Evolutionary conservation across 2,329 filamentous ascomycete genomes (phyloP), one percentile per base, ranked within the genome.

Genomic region (Helicocarpus griseus): DNA sequence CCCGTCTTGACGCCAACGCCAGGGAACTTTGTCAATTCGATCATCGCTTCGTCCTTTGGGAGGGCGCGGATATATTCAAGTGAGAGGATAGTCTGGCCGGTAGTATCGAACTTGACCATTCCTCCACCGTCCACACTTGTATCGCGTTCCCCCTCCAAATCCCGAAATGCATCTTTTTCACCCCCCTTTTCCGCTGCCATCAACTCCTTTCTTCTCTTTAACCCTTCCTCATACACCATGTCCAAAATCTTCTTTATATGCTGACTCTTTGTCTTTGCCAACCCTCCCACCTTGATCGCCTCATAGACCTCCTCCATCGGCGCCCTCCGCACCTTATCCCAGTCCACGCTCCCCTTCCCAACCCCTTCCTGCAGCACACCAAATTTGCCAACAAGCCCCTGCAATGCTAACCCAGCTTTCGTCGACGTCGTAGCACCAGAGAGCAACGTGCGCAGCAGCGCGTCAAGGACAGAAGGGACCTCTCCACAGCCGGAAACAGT

Each of bases 211-310:
- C 73, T 74, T 9, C 80, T 76, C n/a, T 70, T 68, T 58, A 79
- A 73, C 35, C 87, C 88, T 58, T 88, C 82, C 41, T 81, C 71
- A 61, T 85, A 81, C 0, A 89, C 84, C 66, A 82, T 80, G 48
- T 88, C 78, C 5, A 94, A 73, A 33, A 88, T 88, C 14, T 70
- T 68, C 64, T 90, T 89, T 61, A 94, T 87, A 57, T 83, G 75
- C 49, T 77, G 82, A 53, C 81, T 83, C 67, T 90, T 93, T 14
- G 75, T 74, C n/a, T 79, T 77, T 2, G 81, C 84, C 2, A 90
- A 72, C 0, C 89, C 89, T 8, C 86, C 87, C 6, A 71, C 69
- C 58, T 81, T 82, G 61, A 93, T 89, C 0, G 85, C 79, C 48
- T 83, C 70, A 43, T 78, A 79, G n/a, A 93, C 73, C 5, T 85